Evolutionary conservation across 2,329 filamentous ascomycete species (phyloP), one percentile per base, ranked within the genome.

Genomic region (Helotiales sp.): DNA sequence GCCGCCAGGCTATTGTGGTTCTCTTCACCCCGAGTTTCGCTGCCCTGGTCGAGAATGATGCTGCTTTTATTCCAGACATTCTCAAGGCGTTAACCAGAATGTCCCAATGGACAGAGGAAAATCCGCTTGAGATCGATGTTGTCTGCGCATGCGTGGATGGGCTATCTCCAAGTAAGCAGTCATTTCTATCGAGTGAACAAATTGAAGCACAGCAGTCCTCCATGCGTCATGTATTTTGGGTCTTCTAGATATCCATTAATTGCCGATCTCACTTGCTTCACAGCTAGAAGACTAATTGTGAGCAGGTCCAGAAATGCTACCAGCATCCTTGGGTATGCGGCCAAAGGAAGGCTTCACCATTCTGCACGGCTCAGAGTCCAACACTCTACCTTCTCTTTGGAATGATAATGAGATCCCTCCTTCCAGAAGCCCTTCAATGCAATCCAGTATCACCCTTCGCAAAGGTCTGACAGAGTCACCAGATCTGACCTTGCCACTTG

Each of bases 61-160:
- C 59, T 37, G 11, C 37, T 11, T 78, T 79, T 37, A 72, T 79
- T 13, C 70, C 70, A 34, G 58, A 60, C 22, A 11, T 77, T 40
- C 52, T 79, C 10, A 40, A 68, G 26, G 59, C 28, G 22, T 34
- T 65, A 7, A 34, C 65, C 15, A 65, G 57, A 45, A 43, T 5
- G 24, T 37, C 40, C 0, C 20, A 20, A 13, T 20, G 10, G 17
- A 1, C 22, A 20, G 2, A 8, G 20, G 64, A 58, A 34, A 22
- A 63, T 10, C 32, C 45, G 26, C 24, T 64, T 13, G 72, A 79
- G 26, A 77, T 87, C 37, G 79, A 84, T 68, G 78, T 89, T 7
- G 70, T 90, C 15, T 80, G 80, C 26, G 88, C 84, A 13, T 83
- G 87, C 4, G 83, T 88, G 30, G 87, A 90, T 74, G 81, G 83